Evolutionary conservation across 2,329 filamentous ascomycete species (phyloP).

Genomic region (Ilyonectria robusta): DNA sequence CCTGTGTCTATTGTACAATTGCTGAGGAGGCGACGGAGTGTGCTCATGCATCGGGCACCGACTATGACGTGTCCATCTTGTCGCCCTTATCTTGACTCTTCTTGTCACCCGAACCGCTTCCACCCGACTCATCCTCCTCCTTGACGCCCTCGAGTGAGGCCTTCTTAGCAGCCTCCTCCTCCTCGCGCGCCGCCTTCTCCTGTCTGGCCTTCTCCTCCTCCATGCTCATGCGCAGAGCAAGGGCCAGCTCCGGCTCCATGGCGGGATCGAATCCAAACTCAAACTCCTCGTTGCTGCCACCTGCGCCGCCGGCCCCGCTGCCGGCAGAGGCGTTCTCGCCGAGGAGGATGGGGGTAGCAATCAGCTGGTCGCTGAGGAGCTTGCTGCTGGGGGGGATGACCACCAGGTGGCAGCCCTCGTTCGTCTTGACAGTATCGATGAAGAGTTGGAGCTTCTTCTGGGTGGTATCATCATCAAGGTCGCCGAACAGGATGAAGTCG

Average conservation of each 20-base stretch:
- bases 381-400: constrained; percentile 92
- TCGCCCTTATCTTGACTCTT: constrained; percentile 77
- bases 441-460: constrained; percentile 95
- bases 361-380: constrained; percentile 91
- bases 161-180: constrained; percentile 81
- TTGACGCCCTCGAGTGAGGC: constrained; percentile 85
- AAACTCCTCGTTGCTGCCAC: constrained; percentile 75
- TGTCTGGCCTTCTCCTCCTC: constrained; percentile 97
- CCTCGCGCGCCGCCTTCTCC: constrained; percentile 85
- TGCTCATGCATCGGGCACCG: constrained; percentile 43
- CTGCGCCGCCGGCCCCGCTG: constrained; percentile 70
- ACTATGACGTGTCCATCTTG: constrained; percentile 89
- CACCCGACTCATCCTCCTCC: constrained; percentile 77
- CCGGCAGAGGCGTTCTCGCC: constrained; percentile 78
- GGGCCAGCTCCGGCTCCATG: constrained; percentile 91
- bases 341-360: constrained; percentile 90
- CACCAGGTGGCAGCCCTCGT: constrained; percentile 91
- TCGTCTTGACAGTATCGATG: constrained; percentile 92
- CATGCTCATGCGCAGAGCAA: constrained; percentile 96
- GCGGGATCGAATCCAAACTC: constrained; percentile 90
- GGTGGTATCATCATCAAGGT: constrained; percentile 89
- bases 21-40: constrained; percentile 50
- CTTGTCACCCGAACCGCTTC: constrained; percentile 74
- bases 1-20: constrained; percentile 53
- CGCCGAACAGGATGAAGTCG: constrained; percentile 95